Conservation (phyloP, 768 basidiomycete species). For the Cyclocybe aegerita region DNA sequence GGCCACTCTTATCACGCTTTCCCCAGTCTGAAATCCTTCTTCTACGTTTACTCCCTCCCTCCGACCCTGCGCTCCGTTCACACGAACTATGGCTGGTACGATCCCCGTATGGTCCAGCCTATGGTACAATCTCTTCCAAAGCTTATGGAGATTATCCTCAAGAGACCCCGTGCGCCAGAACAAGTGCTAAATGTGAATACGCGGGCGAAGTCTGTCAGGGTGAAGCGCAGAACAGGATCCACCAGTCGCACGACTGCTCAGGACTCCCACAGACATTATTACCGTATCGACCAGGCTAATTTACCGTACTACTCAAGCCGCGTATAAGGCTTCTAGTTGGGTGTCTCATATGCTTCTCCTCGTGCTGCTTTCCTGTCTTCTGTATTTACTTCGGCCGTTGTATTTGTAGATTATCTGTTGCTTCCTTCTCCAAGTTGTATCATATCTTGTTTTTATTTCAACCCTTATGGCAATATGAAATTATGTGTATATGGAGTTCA, state of each 20-base stretch:
- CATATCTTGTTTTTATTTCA: too few species aligned
- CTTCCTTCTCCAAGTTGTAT: too few species aligned
- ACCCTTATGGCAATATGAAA: too few species aligned
- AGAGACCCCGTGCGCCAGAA: conserved; percentile 30
- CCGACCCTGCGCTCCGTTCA: conserved; percentile 36
- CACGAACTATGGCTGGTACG: conserved; percentile 49
- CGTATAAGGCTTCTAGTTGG: neutral
- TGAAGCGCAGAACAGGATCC: neutral
- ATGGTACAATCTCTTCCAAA: conserved; percentile 31
- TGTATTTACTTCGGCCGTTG: neutral
- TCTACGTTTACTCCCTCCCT: conserved; percentile 42
- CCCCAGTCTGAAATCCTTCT: conserved; percentile 44
- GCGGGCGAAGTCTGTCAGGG: neutral
- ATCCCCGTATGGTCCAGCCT: conserved; percentile 36
- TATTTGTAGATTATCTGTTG: too few species aligned
- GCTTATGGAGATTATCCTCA: conserved; percentile 32
- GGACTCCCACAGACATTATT: conserved; percentile 13
- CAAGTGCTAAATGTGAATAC: conserved; percentile 29
- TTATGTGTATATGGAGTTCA: too few species aligned
- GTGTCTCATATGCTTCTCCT: neutral
- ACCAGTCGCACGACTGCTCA: neutral
- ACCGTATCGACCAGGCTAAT: conserved; percentile 19
- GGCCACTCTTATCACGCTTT: conserved; percentile 36
- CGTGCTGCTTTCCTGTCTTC: neutral
- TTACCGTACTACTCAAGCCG: conserved; percentile 16